Conservation (phyloP, 78 protist species). For the Dictyostelium citrinum region DNA sequence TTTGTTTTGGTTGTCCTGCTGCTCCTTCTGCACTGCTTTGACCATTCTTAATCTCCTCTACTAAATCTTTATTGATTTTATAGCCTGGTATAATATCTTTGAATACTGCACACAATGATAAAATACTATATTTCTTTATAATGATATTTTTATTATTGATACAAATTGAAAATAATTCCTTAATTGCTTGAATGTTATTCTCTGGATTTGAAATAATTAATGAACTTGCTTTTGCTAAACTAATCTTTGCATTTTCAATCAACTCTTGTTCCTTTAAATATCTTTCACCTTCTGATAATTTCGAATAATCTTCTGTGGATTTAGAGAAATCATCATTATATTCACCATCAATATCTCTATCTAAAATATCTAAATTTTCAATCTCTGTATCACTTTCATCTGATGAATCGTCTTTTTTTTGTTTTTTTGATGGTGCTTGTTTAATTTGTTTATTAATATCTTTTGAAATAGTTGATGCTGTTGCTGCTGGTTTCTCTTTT, state of each 20-base stretch:
- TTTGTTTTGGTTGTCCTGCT: background rate
- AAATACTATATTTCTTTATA: conserved; percentile 18
- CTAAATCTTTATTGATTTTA: conserved; percentile 17
- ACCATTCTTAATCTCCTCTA: background rate
- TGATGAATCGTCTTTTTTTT: conserved; percentile 13
- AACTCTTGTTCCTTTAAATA: conserved; percentile 25
- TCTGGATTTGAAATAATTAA: conserved; percentile 56
- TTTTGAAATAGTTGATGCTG: background rate
- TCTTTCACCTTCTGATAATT: conserved; percentile 18
- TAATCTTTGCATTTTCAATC: background rate
- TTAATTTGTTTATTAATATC: conserved; percentile 7
- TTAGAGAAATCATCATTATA: background rate
- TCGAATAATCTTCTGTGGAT: too few relatives aligned
- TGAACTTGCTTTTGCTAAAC: background rate
- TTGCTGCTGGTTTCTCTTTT: background rate
- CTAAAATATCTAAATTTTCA: background rate
- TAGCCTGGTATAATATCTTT: conserved; percentile 77
- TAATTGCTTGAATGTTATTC: conserved; percentile 10
- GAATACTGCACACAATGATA: conserved; percentile 54
- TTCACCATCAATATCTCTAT: background rate
- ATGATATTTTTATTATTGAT: conserved; percentile 1
- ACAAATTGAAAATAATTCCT: conserved; percentile 63
- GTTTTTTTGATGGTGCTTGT: conserved; percentile 2
- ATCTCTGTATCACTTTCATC: background rate
- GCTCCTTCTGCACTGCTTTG: background rate